Evolutionary conservation across 768 basidiomycete genomes (phyloP).

Genomic region (Russula griseocarnosa): DNA sequence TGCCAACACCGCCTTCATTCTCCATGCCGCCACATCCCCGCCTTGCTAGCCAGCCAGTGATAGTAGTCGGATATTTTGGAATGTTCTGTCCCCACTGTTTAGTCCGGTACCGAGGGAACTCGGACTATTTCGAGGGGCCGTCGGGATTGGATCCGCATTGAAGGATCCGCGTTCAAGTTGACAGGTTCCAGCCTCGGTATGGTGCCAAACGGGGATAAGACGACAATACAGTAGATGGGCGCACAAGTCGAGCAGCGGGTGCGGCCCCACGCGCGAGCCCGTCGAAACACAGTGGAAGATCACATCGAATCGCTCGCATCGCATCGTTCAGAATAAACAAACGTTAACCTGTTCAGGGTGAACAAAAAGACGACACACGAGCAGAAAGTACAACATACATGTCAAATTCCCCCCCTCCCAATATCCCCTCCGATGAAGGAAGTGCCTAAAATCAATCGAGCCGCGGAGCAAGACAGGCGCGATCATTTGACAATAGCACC

Average conservation of each 20-base stretch:
- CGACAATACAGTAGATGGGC: background rate
- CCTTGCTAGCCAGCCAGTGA: background rate
- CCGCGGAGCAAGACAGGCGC: background rate
- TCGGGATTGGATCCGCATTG: background rate
- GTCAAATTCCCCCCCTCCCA: background rate
- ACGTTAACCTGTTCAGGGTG: background rate
- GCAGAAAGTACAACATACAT: background rate
- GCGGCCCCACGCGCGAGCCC: background rate
- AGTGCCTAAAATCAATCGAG: background rate
- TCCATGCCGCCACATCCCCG: background rate
- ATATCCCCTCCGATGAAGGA: background rate
- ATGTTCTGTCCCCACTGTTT: background rate
- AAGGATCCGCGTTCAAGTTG: background rate
- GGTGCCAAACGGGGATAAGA: background rate
- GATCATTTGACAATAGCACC: background rate
- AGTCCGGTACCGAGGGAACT: background rate
- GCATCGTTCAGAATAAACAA: background rate
- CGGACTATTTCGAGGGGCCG: background rate
- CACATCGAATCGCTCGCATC: background rate
- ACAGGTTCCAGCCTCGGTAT: background rate
- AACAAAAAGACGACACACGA: background rate
- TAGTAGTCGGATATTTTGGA: background rate
- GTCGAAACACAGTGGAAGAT: background rate
- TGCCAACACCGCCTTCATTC: background rate
- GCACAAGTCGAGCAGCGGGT: background rate